Evolutionary conservation across 768 basidiomycete genomes (phyloP), one percentile per base, ranked within the genome.

Genomic region (Mrakia hoshinonis): DNA sequence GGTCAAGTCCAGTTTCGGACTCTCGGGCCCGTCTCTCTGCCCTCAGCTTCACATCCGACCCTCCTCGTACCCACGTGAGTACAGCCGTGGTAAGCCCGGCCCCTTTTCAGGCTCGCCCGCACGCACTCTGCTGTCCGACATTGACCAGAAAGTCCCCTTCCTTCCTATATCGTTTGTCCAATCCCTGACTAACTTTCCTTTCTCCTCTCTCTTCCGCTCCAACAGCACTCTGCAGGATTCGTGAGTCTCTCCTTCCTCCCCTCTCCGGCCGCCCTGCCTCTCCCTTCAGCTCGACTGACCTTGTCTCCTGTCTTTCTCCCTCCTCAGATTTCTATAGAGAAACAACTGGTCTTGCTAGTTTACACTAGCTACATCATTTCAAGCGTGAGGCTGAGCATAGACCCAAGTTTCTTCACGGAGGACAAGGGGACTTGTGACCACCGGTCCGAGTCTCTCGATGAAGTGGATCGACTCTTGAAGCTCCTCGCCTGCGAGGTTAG

Each of bases 301-400:
- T 26, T 63, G 5, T 15, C 62, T 9, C 61, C 13, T 46, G 9
- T 13, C 63, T 65, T 65, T 6, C 9, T 24, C 26, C 20, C 39
- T 1, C 63, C 29, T 24, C n/a, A 39, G 55, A 69, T 69, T 69
- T 69, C 68, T 69, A 69, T 69, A 69, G 68, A 69, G 68, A 69
- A 49, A 69, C 58, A 69, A 69, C 60, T 63, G 68, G 60, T 69
- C 60, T 69, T 39, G 68, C 68, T 69, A 69, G 68, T 69, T 69
- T 69, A 69, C 31, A 52, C 68, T 69, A 69, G 68, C 68, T 48
- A 69, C 68, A 69, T 58, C 58, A 69, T 48, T 62, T 60, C 39
- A 63, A 31, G 60, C 60, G 47, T 47, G 68, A 69, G 13, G 68
- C 15, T 69, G 68, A 69, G 20, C n/a, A 29, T 36, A 58, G 26